These are phyloP conservation scores for Paulownia fortunei DNA, from an alignment of 257 asterid species.

Conservation along the genomic window DNA sequence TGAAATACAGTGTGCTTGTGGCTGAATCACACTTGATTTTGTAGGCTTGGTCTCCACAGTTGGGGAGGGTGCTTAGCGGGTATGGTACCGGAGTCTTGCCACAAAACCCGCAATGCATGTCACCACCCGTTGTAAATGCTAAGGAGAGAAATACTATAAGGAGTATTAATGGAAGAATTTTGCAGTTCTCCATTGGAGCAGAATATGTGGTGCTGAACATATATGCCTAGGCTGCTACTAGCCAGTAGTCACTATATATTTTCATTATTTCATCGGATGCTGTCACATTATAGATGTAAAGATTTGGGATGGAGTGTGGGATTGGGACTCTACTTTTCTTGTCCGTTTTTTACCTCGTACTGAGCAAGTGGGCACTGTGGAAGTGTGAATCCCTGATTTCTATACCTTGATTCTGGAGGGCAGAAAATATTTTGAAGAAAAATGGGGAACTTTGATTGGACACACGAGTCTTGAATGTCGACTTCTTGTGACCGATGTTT, in stretches of 20 bases:
- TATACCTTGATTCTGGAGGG: constrained; percentile 11
- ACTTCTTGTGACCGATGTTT: constrained; percentile 18
- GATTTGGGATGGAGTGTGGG: constrained; percentile 1
- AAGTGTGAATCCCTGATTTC: constrained; percentile 28
- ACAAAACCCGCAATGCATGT: constrained; percentile 50
- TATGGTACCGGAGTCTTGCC: constrained; percentile 59
- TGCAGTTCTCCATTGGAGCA: constrained; percentile 31
- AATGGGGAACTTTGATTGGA: constrained; percentile 15
- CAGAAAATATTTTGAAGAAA: neutral
- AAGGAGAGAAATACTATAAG: constrained; percentile 12
- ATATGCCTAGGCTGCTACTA: neutral
- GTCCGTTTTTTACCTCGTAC: constrained; percentile 31
- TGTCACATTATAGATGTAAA: neutral
- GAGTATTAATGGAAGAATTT: neutral
- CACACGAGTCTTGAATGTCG: constrained; percentile 21
- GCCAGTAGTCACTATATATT: neutral
- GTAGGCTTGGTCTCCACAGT: constrained; percentile 61
- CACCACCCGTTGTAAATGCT: neutral
- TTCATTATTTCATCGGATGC: neutral
- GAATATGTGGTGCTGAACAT: neutral
- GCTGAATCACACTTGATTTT: constrained; percentile 45
- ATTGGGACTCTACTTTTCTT: constrained; percentile 29
- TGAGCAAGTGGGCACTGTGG: constrained; percentile 24
- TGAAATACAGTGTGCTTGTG: constrained; percentile 34
- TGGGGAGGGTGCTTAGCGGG: constrained; percentile 61